Conservation (phyloP, 768 basidiomycete genomes). For the Mrakia hoshinonis region DNA sequence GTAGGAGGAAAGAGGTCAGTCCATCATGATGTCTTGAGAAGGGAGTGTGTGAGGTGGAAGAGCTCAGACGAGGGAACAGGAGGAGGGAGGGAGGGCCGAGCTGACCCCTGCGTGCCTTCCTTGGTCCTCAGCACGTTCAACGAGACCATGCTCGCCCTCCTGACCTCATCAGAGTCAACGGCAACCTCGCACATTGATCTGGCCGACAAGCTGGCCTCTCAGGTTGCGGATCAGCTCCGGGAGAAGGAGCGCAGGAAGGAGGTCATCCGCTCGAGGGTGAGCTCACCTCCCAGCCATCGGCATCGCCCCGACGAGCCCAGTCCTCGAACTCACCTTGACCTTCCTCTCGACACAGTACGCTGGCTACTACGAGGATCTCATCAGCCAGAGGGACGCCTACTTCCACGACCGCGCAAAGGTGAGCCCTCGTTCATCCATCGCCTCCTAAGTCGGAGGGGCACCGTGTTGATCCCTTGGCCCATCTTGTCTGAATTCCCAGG, state of each 20-base stretch:
- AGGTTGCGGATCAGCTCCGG: conserved; percentile 59
- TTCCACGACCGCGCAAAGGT: conserved; percentile 23
- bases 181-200: conserved; percentile 63
- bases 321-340: not conserved
- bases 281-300: not conserved
- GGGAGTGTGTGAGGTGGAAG: not conserved
- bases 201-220: conserved; percentile 53
- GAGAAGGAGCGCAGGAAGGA: conserved; percentile 56
- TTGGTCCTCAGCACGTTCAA: conserved; percentile 55
- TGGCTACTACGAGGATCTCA: conserved; percentile 14
- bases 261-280: conserved; percentile 37
- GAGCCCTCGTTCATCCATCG: no score
- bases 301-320: not conserved
- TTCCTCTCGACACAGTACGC: conserved; percentile 2
- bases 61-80: not conserved
- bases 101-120: not conserved
- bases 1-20: conserved; percentile 45
- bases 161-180: conserved; percentile 52
- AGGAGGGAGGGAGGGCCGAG: not conserved
- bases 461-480: not conserved
- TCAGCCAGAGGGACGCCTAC: conserved; percentile 18
- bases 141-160: conserved; percentile 59
- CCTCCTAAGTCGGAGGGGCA: no score
- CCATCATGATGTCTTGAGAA: not conserved
- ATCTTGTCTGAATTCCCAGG: not conserved